These are phyloP conservation scores for Fonsecaea multimorphosa DNA, from an alignment of 2,329 filamentous ascomycete species.

Conservation along the genomic window DNA sequence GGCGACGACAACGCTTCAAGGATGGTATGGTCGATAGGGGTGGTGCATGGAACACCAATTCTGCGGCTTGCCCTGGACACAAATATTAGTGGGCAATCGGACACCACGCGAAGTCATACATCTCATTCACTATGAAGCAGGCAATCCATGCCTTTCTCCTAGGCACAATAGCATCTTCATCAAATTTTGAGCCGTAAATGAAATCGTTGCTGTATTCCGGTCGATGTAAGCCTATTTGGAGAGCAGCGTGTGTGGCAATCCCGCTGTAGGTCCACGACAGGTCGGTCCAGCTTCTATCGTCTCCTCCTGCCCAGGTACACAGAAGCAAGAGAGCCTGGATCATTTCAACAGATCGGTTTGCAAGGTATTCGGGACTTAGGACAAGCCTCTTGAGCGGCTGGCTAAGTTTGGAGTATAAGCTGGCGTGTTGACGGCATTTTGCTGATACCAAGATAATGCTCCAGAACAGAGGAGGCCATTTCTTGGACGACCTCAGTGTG, in stretches of 20 bases:
- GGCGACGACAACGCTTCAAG: conserved; percentile 20
- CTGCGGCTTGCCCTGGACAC: conserved; percentile 14
- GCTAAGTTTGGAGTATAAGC: conserved; percentile 15
- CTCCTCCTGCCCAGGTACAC: conserved; percentile 17
- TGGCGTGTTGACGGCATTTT: conserved; percentile 13
- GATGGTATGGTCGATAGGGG: conserved; percentile 22
- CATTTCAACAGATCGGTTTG: conserved; percentile 18
- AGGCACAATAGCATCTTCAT: conserved; percentile 16
- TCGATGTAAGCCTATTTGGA: conserved; percentile 18
- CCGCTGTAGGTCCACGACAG: conserved; percentile 22
- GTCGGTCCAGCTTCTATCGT: conserved; percentile 19
- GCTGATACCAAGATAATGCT: conserved; percentile 19
- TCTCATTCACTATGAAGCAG: conserved; percentile 22
- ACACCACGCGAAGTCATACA: conserved; percentile 1
- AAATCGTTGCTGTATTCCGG: conserved; percentile 20
- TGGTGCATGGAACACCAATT: conserved; percentile 20
- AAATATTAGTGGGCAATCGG: conserved; percentile 7
- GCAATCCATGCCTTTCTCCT: conserved; percentile 20
- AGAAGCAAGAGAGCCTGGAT: conserved; percentile 20
- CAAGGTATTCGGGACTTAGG: conserved; percentile 18
- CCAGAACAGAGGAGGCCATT: conserved; percentile 22
- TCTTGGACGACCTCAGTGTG: conserved; percentile 14
- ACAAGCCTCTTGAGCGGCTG: conserved; percentile 19
- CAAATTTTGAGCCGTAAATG: conserved; percentile 18
- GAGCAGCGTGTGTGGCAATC: conserved; percentile 18